These are phyloP conservation scores for Actinidia polygama DNA, from an alignment of 179 eudicot species.

Conservation along the genomic window DNA sequence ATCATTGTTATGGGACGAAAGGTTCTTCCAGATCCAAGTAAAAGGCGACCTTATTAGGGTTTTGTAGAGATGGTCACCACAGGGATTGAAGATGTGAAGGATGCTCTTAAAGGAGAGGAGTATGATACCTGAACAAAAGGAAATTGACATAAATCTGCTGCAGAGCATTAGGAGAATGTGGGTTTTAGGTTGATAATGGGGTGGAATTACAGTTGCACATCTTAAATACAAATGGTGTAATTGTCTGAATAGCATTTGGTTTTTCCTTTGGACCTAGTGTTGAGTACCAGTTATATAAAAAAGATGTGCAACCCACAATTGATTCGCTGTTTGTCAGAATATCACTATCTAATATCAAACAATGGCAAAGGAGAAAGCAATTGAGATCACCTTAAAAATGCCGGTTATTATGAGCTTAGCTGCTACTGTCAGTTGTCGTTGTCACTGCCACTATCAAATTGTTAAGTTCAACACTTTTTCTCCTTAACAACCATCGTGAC, in stretches of 20 bases:
- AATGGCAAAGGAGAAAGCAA: neutral
- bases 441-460: too few relatives aligned
- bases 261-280: neutral
- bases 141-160: conserved; percentile 46
- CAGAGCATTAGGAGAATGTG: conserved; percentile 73
- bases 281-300: neutral
- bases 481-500: too few relatives aligned
- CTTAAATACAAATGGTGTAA: neutral
- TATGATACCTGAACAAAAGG: conserved; percentile 77
- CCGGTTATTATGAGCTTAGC: neutral
- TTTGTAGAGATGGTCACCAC: conserved; percentile 82
- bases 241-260: neutral
- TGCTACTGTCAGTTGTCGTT: neutral
- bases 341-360: neutral
- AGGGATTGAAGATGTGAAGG: conserved; percentile 47
- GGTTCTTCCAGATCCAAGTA: conserved; percentile 61
- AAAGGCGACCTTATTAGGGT: conserved; percentile 67
- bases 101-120: conserved; percentile 67
- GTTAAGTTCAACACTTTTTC: too few relatives aligned
- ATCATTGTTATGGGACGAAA: conserved; percentile 70
- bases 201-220: neutral
- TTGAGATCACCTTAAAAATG: neutral
- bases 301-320: neutral
- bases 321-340: neutral
- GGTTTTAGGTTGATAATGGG: neutral